phyloP scores from a whole-genome alignment of 2,329 filamentous ascomycete species.

The Hymenoscyphus linearis region DNA sequence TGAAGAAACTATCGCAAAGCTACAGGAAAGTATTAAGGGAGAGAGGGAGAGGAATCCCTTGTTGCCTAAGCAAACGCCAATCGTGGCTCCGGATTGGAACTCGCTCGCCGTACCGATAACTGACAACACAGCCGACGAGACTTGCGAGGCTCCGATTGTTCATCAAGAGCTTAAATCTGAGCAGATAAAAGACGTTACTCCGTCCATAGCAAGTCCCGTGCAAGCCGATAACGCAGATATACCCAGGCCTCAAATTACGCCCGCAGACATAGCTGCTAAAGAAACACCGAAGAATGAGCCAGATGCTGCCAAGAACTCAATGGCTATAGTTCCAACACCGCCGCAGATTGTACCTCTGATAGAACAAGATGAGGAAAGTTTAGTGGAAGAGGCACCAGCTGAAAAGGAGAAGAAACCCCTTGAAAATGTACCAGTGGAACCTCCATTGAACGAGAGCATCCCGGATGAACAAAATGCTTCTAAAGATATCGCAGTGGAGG shows the following conservation, averaged over 20 bases:
- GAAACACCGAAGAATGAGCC: not conserved
- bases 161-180: conserved; percentile 6
- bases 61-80: conserved; percentile 10
- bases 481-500: not conserved
- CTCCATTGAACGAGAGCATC: not conserved
- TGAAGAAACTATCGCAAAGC: conserved; percentile 28
- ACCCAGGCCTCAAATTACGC: not conserved
- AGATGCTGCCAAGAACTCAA: not conserved
- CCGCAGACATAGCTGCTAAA: not conserved
- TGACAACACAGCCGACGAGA: conserved; percentile 13
- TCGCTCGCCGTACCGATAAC: conserved; percentile 18
- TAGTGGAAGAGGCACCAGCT: not conserved
- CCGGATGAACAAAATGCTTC: not conserved
- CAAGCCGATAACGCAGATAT: conserved; percentile 2
- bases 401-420: not conserved
- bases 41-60: conserved; percentile 19
- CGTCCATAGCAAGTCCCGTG: not conserved
- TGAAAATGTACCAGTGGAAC: not conserved
- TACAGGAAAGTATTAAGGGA: conserved; percentile 21
- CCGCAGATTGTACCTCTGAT: not conserved
- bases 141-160: conserved; percentile 15
- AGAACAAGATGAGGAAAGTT: not conserved
- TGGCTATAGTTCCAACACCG: not conserved
- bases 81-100: conserved; percentile 14
- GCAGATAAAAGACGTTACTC: not conserved